Base-by-base conservation (phyloP, 192 early-diverging fungal species). In the Chytriomyces sp. region DNA sequence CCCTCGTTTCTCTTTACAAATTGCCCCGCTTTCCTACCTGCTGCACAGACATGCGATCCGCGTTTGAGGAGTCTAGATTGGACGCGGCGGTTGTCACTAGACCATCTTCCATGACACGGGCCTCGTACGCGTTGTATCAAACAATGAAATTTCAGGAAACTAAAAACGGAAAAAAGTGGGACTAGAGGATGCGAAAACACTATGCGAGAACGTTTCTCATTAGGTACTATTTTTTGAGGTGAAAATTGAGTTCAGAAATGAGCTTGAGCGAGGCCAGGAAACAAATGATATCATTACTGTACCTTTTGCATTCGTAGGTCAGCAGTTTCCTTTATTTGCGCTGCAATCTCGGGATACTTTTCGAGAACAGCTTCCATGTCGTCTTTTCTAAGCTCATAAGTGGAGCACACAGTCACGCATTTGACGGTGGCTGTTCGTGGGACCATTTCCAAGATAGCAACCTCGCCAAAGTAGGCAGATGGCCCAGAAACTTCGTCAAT, bases 391-490 rank as follows among this genome's bases (percentile, higher is more conserved):
- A 85, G 56, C 37, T 64, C 72, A 55, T 75, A 84, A 2, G 75
- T 75, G 14, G 80, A 84, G 59, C 83, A 84, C 7, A 49, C 59
- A 19, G 60, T 74, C 3, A 32, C 34, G n/a, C 79, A 77, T 36
- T 57, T 52, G 14, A 84, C 64, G 5, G 75, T 67, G 19, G 81
- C 83, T 12, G 79, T 84, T 36, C 81, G 57, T 12, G 82, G 78
- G 22, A 84, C 81, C 39, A 84, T 57, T 60, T 84, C 74, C 17
- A 86, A 70, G 28, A 88, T 74, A 26, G 85, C 80, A 25, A 86
- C 85, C 73, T 86, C 85, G 32, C 85, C 85, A 74, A 86, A 86
- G 39, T 66, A 86, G 17, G 79, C 64, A 56, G 72, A 62, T 37
- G 76, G 77, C 3, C 70, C 73, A 12, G n/a, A 39, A 28, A 73